Conservation (phyloP, 371 early-diverging fungal species). For the Zopfochytrium polystomum region DNA sequence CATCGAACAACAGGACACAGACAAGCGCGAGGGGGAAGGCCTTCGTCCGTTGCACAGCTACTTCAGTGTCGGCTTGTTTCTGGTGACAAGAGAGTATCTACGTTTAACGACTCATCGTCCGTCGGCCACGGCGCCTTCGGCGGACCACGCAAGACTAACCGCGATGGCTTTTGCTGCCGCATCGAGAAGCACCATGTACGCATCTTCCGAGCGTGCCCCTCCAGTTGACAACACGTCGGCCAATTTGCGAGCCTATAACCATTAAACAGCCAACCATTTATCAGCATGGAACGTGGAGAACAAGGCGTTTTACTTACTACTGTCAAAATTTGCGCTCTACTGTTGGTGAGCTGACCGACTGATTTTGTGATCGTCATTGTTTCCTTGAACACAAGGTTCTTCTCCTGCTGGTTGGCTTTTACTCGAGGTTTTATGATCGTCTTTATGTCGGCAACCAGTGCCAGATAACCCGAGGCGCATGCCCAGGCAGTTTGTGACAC, state of each 20-base stretch:
- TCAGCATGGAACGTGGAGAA: background rate
- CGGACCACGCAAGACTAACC: too few species aligned
- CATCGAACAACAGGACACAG: slow-evolving; percentile 56
- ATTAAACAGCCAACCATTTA: background rate
- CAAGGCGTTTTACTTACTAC: slow-evolving; percentile 33
- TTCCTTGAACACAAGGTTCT: slow-evolving; percentile 4
- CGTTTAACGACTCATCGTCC: too few species aligned
- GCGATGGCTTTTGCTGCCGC: slow-evolving; percentile 64
- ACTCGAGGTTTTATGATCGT: slow-evolving; percentile 26
- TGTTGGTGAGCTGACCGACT: slow-evolving; percentile 58
- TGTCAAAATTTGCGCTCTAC: slow-evolving; percentile 45
- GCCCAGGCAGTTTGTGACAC: background rate
- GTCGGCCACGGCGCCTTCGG: too few species aligned
- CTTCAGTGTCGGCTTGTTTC: slow-evolving; percentile 78
- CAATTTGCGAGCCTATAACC: slow-evolving; percentile 43
- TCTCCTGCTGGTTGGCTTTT: slow-evolving; percentile 18
- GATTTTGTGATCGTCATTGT: slow-evolving; percentile 40
- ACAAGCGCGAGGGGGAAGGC: slow-evolving; percentile 75
- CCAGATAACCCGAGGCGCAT: background rate
- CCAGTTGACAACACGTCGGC: slow-evolving; percentile 40
- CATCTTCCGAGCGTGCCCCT: slow-evolving; percentile 45
- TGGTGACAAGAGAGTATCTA: too few species aligned
- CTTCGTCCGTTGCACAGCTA: slow-evolving; percentile 56
- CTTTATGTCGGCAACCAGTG: slow-evolving; percentile 30
- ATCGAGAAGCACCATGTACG: slow-evolving; percentile 58